Evolutionary conservation across 1,139 yeast species (phyloP).

Genomic region (Blastobotrys buckinghamii): DNA sequence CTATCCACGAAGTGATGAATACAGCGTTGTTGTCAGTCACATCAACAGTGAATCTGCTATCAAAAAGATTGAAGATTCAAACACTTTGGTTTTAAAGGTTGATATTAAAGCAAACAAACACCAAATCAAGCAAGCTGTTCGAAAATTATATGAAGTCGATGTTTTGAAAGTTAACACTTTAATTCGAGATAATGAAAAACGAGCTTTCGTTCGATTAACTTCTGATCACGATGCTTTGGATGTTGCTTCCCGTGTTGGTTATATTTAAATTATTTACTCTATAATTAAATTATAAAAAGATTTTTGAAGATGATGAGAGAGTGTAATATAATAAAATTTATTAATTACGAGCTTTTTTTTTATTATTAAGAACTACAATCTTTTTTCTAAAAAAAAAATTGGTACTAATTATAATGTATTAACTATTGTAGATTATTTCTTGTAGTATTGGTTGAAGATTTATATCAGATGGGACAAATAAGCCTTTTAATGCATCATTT

Average conservation of each 20-base stretch:
- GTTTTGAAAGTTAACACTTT: slow-evolving; percentile 92
- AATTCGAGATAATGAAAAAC: slow-evolving; percentile 98
- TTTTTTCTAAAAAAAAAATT: background rate
- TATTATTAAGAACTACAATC: too few species aligned
- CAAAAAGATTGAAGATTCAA: slow-evolving; percentile 99
- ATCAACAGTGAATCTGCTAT: slow-evolving; percentile 98
- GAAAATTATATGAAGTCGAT: slow-evolving; percentile 97
- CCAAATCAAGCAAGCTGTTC: slow-evolving; percentile 97
- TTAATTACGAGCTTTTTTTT: background rate
- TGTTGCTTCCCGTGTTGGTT: slow-evolving; percentile 99
- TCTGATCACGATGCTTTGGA: slow-evolving; percentile 99
- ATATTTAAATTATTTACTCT: slow-evolving; percentile 64
- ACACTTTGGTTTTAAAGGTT: slow-evolving; percentile 98
- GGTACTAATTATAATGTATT: background rate
- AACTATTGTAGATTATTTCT: slow-evolving; percentile 18
- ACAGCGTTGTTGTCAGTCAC: slow-evolving; percentile 92
- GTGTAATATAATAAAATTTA: background rate
- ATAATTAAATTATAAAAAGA: background rate
- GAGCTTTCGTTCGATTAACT: slow-evolving; percentile 98
- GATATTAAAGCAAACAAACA: slow-evolving; percentile 94
- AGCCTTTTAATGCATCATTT: slow-evolving; percentile 24
- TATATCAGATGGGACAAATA: slow-evolving; percentile 25
- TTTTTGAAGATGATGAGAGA: too few species aligned
- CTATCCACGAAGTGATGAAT: slow-evolving; percentile 94
- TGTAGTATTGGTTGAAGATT: slow-evolving; percentile 24